These are phyloP conservation scores for Selenicereus undatus DNA, from an alignment of 148 eudicot species.

Conservation along the genomic window DNA sequence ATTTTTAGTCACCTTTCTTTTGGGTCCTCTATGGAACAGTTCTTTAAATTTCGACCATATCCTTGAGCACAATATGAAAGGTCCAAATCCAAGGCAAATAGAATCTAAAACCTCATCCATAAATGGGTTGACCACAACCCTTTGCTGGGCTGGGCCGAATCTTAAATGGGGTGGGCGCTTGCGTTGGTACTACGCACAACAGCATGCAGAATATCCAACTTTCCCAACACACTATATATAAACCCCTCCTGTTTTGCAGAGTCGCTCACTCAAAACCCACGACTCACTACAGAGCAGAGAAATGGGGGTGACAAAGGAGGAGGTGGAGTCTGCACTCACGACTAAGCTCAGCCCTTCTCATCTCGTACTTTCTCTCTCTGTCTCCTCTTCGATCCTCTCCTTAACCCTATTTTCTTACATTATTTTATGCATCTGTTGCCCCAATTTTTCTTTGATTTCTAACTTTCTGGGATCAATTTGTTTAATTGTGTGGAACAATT, in stretches of 20 bases:
- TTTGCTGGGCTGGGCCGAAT: neutral
- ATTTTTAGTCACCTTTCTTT: no score
- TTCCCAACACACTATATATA: neutral
- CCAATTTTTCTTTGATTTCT: neutral
- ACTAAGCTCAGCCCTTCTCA: constrained; percentile 39
- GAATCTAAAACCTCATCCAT: neutral
- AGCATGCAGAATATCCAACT: neutral
- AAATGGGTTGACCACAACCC: neutral
- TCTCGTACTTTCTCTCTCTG: constrained; percentile 27
- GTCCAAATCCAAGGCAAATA: neutral
- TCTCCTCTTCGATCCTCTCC: neutral
- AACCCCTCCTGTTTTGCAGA: neutral
- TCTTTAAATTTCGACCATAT: neutral
- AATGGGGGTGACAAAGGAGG: constrained; percentile 43
- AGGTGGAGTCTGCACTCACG: constrained; percentile 37
- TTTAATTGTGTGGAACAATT: neutral
- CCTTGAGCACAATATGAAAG: neutral
- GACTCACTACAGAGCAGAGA: neutral
- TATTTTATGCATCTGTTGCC: neutral
- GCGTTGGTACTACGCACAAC: constrained; percentile 18
- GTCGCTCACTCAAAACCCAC: neutral
- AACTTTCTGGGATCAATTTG: neutral
- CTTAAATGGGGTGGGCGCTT: constrained; percentile 1
- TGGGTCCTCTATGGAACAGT: no score
- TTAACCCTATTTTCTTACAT: neutral